phyloP scores from a whole-genome alignment of 192 early-diverging fungal genomes.

The Ambispora gerdemannii region DNA sequence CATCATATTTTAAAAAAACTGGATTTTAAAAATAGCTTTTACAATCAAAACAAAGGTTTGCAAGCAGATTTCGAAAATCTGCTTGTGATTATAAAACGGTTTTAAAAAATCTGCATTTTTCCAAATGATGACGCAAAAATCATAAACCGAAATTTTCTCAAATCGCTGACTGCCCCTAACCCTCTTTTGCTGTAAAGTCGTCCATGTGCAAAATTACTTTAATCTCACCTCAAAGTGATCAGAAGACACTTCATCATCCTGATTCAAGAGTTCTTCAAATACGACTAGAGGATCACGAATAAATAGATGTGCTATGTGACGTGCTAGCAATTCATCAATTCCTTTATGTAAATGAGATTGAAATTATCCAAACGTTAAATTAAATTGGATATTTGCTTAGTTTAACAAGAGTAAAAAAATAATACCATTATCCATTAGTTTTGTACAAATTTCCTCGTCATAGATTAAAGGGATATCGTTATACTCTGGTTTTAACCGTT shows the following conservation, averaged over 20 bases:
- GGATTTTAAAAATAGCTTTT: no score
- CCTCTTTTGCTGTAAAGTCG: no score
- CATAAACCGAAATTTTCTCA: no score
- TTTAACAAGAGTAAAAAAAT: not conserved
- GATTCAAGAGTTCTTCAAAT: slow-evolving; percentile 83
- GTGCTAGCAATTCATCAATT: slow-evolving; percentile 84
- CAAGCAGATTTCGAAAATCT: no score
- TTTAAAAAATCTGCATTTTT: no score
- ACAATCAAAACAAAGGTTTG: no score
- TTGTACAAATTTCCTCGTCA: slow-evolving; percentile 74
- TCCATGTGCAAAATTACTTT: no score
- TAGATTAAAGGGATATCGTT: slow-evolving; percentile 86
- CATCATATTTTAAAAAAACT: no score
- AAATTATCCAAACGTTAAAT: no score
- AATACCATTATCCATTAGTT: slow-evolving; percentile 62
- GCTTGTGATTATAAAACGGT: no score
- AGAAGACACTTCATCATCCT: slow-evolving; percentile 76
- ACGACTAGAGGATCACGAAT: slow-evolving; percentile 98
- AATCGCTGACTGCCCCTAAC: no score
- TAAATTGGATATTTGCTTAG: not conserved
- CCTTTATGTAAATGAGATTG: slow-evolving; percentile 20
- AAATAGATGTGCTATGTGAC: slow-evolving; percentile 93
- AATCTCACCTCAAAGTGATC: slow-evolving; percentile 89
- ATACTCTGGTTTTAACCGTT: slow-evolving; percentile 79
- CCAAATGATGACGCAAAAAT: no score